Evolutionary conservation across 1,284 basidiomycete species (phyloP).

Genomic region (Inonotus hispidus): DNA sequence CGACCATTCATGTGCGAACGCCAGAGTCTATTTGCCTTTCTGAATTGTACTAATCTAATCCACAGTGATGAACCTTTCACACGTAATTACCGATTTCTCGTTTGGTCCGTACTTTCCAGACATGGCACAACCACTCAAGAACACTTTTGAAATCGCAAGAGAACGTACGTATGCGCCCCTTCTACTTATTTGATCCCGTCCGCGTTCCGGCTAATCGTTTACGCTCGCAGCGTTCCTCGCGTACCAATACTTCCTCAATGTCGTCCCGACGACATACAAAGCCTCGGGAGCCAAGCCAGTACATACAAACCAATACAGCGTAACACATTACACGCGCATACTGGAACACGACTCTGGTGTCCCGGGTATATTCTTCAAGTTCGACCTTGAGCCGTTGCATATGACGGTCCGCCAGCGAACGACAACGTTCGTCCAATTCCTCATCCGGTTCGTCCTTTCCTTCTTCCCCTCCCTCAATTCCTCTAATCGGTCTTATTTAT

Average conservation of each 20-base stretch:
- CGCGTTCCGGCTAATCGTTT: background rate
- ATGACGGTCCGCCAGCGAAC: constrained; percentile 86
- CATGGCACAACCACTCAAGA: constrained; percentile 91
- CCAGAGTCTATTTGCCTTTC: constrained; percentile 7
- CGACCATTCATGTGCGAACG: constrained; percentile 66
- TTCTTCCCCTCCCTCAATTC: constrained; percentile 23
- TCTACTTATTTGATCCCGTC: background rate
- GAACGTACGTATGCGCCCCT: constrained; percentile 53
- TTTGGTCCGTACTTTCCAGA: constrained; percentile 97
- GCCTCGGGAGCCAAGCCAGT: constrained; percentile 56
- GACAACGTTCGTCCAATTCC: constrained; percentile 71
- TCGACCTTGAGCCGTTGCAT: constrained; percentile 88
- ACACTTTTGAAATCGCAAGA: constrained; percentile 78
- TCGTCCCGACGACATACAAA: constrained; percentile 93
- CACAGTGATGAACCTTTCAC: constrained; percentile 92
- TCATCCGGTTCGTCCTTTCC: constrained; percentile 59
- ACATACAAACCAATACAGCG: constrained; percentile 92
- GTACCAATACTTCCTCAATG: constrained; percentile 95
- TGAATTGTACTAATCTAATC: background rate
- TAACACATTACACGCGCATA: constrained; percentile 85
- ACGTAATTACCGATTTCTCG: constrained; percentile 94
- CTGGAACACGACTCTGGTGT: constrained; percentile 76
- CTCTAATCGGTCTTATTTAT: background rate
- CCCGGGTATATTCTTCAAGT: constrained; percentile 96
- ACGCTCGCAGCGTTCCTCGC: constrained; percentile 90